Evolutionary conservation across 805 yeast genomes (phyloP), one percentile per base, ranked within the genome.

Genomic region (Zygosaccharomyces bisporus): DNA sequence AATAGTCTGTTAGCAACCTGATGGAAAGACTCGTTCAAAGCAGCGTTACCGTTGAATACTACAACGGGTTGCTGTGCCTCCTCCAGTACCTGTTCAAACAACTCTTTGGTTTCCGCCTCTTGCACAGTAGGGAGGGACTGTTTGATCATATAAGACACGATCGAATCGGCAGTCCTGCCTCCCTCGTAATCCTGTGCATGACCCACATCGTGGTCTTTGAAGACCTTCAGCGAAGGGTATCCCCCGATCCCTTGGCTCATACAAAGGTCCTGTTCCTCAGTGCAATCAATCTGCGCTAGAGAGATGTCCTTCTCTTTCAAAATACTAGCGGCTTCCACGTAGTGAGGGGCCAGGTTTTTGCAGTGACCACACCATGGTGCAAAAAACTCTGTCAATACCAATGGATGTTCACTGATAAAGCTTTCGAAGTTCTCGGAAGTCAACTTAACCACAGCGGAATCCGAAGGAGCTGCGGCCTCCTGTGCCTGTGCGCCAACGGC

Each of bases 281-380:
- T 83, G 76, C 96, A 87, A 66, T 87, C 95, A 53, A 87, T 71
- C 71, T 87, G 95, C 37, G 88, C 95, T 59, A 87, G 71, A 57
- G 79, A 77, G 64, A 86, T 81, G 43, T 77, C 71, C 50, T 84
- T 77, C 41, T 72, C 77, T 38, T 72, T 73, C 61, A 86, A 73
- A 14, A 60, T 55, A 40, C 91, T 87, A 38, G 95, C 95, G 41
- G 95, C 95, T 55, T 76, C 67, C 42, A 80, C 72, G 55, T 75
- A 86, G 66, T 87, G 83, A 27, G 96, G 96, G 9, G 88, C 95
- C 53, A 87, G 70, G 39, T 76, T 77, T 73, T 90, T 88, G 76
- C 97, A 90, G 71, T 90, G 93, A 13, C 96, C 96, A 75, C 97
- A 90, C 97, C 98, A 91, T 64, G 97, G 95, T 13, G 95, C 95